A percentile compares a stretch with the other conserved stretches of the same genome.
Evolutionary conservation across 768 basidiomycete species (phyloP).

Genomic region (Cubamyces sp.): DNA sequence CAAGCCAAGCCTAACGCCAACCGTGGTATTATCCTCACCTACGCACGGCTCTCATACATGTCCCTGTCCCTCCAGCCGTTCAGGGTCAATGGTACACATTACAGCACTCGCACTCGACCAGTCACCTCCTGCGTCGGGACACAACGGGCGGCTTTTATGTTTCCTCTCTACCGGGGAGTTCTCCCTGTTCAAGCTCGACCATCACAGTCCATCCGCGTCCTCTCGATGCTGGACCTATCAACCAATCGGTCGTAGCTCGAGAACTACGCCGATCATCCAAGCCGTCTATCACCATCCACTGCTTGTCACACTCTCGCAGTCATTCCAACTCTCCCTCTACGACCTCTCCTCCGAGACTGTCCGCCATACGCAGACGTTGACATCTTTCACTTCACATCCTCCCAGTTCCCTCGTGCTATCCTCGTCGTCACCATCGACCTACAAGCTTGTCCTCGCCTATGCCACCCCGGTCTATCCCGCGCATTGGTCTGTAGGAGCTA

Average conservation of each 20-base stretch:
- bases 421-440: slow-evolving; percentile 55
- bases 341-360: slow-evolving; percentile 60
- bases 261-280: slow-evolving; percentile 55
- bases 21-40: slow-evolving; percentile 44
- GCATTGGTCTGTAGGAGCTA: slow-evolving; percentile 80
- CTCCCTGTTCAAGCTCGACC: slow-evolving; percentile 57
- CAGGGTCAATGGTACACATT: slow-evolving; percentile 45
- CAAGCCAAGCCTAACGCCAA: slow-evolving; percentile 35
- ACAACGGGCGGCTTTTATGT: slow-evolving; percentile 50
- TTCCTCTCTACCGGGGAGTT: slow-evolving; percentile 77
- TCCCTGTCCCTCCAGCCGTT: slow-evolving; percentile 45
- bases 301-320: slow-evolving; percentile 68
- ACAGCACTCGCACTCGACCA: slow-evolving; percentile 78
- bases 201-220: slow-evolving; percentile 46
- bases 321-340: slow-evolving; percentile 74
- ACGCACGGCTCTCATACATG: slow-evolving; percentile 43
- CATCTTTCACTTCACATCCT: slow-evolving; percentile 78
- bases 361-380: slow-evolving; percentile 65
- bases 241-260: slow-evolving; percentile 43
- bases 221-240: slow-evolving; percentile 49
- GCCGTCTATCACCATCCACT: slow-evolving; percentile 81
- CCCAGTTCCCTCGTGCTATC: slow-evolving; percentile 84
- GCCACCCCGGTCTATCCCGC: slow-evolving; percentile 77
- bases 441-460: slow-evolving; percentile 78
- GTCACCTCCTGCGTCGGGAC: slow-evolving; percentile 52